These are phyloP conservation scores for Chaetoceros muelleri DNA, from an alignment of 108 stramenopile genomes.

Conservation along the genomic window DNA sequence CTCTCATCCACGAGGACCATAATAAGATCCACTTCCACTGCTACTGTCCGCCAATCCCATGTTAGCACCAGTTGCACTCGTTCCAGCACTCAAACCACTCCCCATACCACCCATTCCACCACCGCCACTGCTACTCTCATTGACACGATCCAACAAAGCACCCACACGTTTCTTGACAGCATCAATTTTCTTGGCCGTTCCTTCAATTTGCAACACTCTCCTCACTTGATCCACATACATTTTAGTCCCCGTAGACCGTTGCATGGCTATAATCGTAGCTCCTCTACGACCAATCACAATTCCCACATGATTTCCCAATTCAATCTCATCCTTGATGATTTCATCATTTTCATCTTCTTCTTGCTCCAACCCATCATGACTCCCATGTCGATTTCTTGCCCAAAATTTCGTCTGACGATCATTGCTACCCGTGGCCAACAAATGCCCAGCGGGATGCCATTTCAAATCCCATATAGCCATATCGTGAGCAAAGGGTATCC, in stretches of 20 bases:
- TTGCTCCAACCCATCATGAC: constrained; percentile 53
- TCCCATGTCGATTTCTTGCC: constrained; percentile 84
- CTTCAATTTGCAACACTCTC: constrained; percentile 73
- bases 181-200: constrained; percentile 74
- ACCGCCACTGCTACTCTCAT: constrained; percentile 7
- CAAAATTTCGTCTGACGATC: constrained; percentile 93
- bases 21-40: neutral
- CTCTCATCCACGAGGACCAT: neutral
- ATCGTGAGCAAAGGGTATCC: constrained; percentile 87
- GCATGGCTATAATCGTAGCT: constrained; percentile 85
- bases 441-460: constrained; percentile 94
- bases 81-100: neutral
- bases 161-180: constrained; percentile 75
- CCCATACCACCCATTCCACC: constrained; percentile 12
- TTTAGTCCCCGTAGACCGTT: constrained; percentile 79
- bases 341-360: constrained; percentile 49
- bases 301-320: constrained; percentile 84
- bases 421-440: constrained; percentile 83
- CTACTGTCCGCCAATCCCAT: too few species aligned
- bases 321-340: constrained; percentile 68
- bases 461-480: constrained; percentile 94
- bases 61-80: neutral
- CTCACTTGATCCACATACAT: constrained; percentile 88
- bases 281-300: constrained; percentile 85
- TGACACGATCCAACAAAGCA: constrained; percentile 68